Percentiles rank a stretch among this genome's conserved stretches.
phyloP scores from a whole-genome alignment of 1,284 basidiomycete species.

The Cutaneotrichosporon cyanovorans region DNA sequence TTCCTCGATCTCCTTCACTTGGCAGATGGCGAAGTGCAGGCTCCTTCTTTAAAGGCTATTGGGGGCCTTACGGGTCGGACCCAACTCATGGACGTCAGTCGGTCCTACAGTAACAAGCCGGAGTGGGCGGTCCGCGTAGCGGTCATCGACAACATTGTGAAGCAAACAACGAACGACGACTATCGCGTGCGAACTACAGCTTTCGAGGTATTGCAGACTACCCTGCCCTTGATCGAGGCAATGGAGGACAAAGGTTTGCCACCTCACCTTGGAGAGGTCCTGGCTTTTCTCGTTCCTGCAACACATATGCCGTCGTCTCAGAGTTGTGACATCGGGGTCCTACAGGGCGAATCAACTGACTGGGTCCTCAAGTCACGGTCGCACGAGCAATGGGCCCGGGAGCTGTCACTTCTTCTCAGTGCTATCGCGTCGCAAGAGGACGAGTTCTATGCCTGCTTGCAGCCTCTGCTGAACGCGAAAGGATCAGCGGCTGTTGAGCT shows the following conservation, averaged over 20 bases:
- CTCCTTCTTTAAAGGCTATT: conserved; percentile 47
- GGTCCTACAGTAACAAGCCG: neutral
- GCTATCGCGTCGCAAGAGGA: conserved; percentile 54
- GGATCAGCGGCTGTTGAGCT: conserved; percentile 55
- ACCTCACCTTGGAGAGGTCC: conserved; percentile 1
- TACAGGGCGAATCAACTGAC: conserved; percentile 1
- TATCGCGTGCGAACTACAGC: conserved; percentile 15
- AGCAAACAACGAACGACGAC: conserved; percentile 12
- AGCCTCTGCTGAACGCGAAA: conserved; percentile 54
- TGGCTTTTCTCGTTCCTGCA: conserved; percentile 4
- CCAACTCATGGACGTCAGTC: neutral
- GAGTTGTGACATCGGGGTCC: neutral
- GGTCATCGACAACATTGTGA: conserved; percentile 14
- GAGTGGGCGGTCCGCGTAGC: conserved; percentile 3
- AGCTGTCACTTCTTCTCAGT: conserved; percentile 57
- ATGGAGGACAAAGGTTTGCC: conserved; percentile 4
- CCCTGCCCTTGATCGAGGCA: conserved; percentile 3
- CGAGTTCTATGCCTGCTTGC: conserved; percentile 62
- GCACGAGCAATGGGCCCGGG: conserved; percentile 55
- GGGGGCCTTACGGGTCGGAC: conserved; percentile 5
- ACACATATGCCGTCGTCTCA: neutral
- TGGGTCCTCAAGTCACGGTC: conserved; percentile 18
- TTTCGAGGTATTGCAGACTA: conserved; percentile 16
- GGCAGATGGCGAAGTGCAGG: conserved; percentile 25
- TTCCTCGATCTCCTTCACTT: conserved; percentile 62